Evolutionary conservation across 495 filamentous ascomycete genomes (phyloP).

Genomic region (Penicillium herquei): DNA sequence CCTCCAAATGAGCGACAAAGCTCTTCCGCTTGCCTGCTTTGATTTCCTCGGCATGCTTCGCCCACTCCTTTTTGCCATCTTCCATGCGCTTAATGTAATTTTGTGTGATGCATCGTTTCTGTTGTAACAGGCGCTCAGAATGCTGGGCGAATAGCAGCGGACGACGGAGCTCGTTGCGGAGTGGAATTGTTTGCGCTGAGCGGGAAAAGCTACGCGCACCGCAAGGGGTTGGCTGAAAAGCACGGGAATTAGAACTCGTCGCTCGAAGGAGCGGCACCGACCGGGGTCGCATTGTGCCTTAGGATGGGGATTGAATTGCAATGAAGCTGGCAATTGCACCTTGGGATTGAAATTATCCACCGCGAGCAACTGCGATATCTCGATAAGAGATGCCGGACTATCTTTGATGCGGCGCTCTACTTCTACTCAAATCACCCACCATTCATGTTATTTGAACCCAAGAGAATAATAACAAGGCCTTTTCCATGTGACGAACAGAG

Average conservation of each 20-base stretch:
- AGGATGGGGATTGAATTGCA: slow-evolving; percentile 1
- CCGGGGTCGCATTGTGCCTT: slow-evolving; percentile 30
- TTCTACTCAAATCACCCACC: too few relatives aligned
- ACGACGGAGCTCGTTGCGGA: slow-evolving; percentile 15
- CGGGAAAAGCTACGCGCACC: slow-evolving; percentile 28
- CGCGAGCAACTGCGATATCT: background rate
- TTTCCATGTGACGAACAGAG: too few relatives aligned
- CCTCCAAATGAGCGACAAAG: slow-evolving; percentile 70
- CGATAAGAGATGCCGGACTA: slow-evolving; percentile 26
- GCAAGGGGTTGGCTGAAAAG: slow-evolving; percentile 15
- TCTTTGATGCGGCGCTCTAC: slow-evolving; percentile 18
- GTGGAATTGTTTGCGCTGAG: slow-evolving; percentile 22
- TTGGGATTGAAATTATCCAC: slow-evolving; percentile 13
- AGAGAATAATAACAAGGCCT: too few relatives aligned
- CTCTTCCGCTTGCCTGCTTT: slow-evolving; percentile 57
- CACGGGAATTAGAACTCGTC: slow-evolving; percentile 19
- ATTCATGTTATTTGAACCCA: too few relatives aligned
- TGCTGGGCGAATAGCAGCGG: slow-evolving; percentile 8
- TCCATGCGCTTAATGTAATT: slow-evolving; percentile 50
- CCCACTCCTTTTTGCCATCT: slow-evolving; percentile 58
- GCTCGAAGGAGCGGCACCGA: slow-evolving; percentile 23
- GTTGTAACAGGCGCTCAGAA: slow-evolving; percentile 9
- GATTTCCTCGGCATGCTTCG: slow-evolving; percentile 54
- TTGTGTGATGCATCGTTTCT: slow-evolving; percentile 49
- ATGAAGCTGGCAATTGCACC: slow-evolving; percentile 9